Evolutionary conservation across 2,329 filamentous ascomycete genomes (phyloP).

Genomic region (Alternaria dauci): DNA sequence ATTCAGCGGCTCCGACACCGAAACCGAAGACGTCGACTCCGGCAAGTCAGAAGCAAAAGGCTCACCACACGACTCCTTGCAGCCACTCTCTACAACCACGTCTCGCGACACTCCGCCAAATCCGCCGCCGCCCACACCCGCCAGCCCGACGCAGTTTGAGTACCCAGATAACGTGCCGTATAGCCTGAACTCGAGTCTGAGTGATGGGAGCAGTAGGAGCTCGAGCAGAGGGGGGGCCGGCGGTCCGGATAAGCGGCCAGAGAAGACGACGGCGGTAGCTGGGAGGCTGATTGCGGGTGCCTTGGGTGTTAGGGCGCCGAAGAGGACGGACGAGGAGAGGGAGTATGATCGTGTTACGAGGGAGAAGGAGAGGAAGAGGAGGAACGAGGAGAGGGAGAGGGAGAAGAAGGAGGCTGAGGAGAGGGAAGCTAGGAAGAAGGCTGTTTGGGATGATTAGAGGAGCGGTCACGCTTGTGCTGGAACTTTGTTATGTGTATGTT

Average conservation of each 20-base stretch:
- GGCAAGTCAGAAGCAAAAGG: neutral
- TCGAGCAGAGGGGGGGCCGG: constrained; percentile 33
- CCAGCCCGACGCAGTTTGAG: constrained; percentile 46
- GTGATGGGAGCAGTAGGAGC: constrained; percentile 14
- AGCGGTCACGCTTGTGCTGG: neutral
- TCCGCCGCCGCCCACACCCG: constrained; percentile 48
- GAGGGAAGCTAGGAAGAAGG: constrained; percentile 76
- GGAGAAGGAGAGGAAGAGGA: constrained; percentile 82
- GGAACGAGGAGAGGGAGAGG: constrained; percentile 75
- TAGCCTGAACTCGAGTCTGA: constrained; percentile 9
- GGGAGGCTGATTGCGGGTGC: constrained; percentile 88
- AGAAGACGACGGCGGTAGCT: constrained; percentile 94
- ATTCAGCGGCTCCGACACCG: constrained; percentile 52
- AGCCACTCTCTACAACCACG: constrained; percentile 28
- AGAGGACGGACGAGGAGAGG: constrained; percentile 85
- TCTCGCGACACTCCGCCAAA: constrained; percentile 28
- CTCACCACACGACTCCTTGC: constrained; percentile 22
- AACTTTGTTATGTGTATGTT: neutral
- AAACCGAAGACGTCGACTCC: constrained; percentile 32
- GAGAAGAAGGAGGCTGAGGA: constrained; percentile 70
- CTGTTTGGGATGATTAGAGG: constrained; percentile 79
- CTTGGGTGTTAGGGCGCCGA: constrained; percentile 80
- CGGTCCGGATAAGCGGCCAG: constrained; percentile 64
- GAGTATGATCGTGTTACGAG: constrained; percentile 84
- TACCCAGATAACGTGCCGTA: constrained; percentile 39